Evolutionary conservation across 768 basidiomycete genomes (phyloP).

Genomic region (Russula foetens): DNA sequence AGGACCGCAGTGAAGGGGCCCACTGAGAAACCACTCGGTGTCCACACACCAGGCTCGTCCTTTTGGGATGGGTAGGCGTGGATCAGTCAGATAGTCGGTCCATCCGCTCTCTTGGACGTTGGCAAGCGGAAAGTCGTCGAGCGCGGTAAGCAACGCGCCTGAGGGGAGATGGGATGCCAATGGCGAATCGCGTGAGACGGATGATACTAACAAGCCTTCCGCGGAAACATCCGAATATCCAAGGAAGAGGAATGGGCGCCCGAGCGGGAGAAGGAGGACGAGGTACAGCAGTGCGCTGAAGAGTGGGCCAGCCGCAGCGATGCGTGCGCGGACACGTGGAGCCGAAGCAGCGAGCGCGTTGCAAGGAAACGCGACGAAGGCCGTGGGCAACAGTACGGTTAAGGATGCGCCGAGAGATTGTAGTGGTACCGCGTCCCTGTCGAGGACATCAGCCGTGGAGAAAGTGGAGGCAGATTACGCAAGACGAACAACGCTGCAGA

Average conservation of each 20-base stretch:
- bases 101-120: constrained; percentile 33
- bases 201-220: constrained; percentile 47
- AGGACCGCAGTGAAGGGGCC: constrained; percentile 20
- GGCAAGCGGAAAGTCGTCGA: constrained; percentile 55
- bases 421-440: constrained; percentile 59
- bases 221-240: constrained; percentile 48
- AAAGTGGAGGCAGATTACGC: not conserved
- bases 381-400: constrained; percentile 58
- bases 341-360: constrained; percentile 32
- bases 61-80: constrained; percentile 2
- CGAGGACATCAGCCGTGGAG: not conserved
- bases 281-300: constrained; percentile 64
- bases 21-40: constrained; percentile 22
- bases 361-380: constrained; percentile 58
- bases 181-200: constrained; percentile 52
- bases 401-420: constrained; percentile 53
- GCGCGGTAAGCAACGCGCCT: constrained; percentile 50
- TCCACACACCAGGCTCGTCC: constrained; percentile 17
- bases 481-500: constrained; percentile 60
- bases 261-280: constrained; percentile 30
- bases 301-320: constrained; percentile 68
- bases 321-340: constrained; percentile 42
- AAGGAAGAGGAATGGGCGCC: constrained; percentile 18
- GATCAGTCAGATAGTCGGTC: constrained; percentile 36
- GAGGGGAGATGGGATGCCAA: constrained; percentile 45